Conservation (phyloP, 768 basidiomycete genomes). For the Postia placenta region DNA sequence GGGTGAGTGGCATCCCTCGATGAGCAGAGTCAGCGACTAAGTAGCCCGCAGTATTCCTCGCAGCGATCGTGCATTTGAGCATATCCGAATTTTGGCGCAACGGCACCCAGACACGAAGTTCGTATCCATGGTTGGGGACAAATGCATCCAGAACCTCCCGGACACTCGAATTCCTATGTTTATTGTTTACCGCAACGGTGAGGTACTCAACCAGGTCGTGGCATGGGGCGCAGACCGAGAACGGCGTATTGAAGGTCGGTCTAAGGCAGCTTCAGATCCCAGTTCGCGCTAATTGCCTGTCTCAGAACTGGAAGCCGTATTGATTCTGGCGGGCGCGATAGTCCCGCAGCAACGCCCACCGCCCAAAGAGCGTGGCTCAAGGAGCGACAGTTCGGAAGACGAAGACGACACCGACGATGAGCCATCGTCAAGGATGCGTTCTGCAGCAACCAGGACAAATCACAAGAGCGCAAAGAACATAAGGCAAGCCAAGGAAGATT, state of each 20-base stretch:
- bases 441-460: conserved; percentile 53
- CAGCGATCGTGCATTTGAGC: conserved; percentile 68
- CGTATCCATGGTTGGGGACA: conserved; percentile 89
- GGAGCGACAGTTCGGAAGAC: conserved; percentile 33
- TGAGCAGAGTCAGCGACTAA: not conserved
- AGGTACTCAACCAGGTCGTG: conserved; percentile 78
- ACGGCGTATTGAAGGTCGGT: conserved; percentile 77
- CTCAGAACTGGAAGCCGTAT: conserved; percentile 64
- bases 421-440: conserved; percentile 49
- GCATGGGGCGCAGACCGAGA: conserved; percentile 81
- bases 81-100: conserved; percentile 68
- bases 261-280: conserved; percentile 12
- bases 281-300: not conserved
- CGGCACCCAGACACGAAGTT: conserved; percentile 91
- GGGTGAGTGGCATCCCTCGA: conserved; percentile 64
- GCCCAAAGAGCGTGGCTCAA: conserved; percentile 16
- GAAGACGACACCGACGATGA: conserved; percentile 43
- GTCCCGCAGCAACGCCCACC: conserved; percentile 47
- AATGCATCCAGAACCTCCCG: conserved; percentile 95
- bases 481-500: conserved; percentile 57
- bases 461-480: conserved; percentile 48
- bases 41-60: conserved; percentile 65
- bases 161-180: conserved; percentile 89
- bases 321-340: conserved; percentile 61
- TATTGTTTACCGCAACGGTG: conserved; percentile 89